Base-by-base conservation (phyloP, 257 asterid species). In the Anisodus acutangulus region DNA sequence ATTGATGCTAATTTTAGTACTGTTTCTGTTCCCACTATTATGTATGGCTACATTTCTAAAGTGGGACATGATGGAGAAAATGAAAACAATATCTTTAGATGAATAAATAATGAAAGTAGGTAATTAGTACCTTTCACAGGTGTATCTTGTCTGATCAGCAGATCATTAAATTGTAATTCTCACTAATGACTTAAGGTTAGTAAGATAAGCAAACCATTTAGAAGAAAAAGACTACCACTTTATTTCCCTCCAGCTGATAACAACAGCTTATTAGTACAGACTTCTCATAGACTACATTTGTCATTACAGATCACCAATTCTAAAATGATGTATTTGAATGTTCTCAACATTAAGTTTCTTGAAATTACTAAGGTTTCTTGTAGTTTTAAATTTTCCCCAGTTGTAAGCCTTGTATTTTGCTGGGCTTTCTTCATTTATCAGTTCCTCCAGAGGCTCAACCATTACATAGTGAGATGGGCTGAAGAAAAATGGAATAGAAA, bases 321-420 rank as follows among this genome's bases (percentile, higher is more conserved):
- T 93, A 87, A 90, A 93, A 80, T 94, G 95, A 82, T 88, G 85
- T 2, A 88, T 93, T 85, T 94, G 97, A 59, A 94, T 83, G 84
- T 94, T 94, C 62, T 94, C 93, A 5, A 88, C 84, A 3, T 89
- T 86, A 37, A 89, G 96, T 83, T 92, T 93, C 90, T 87, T 91
- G 91, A 87, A 92, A 81, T 93, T 90, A 86, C 96, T 92, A 9
- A 80, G 89, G 63, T 88, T 91, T 60, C 97, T 66, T 2, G 89
- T 79, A 0, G 92, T 84, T 12, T 76, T 72, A 74, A 93, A 93
- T 81, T 90, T 88, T 16, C 95, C 97, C 94, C 95, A 92, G 86
- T 89, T 90, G 86, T 89, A 92, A 15, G 91, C 89, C 85, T 85
- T 90, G 74, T 91, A 93, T 83, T 89, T 93, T 74, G 87, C 72